Percentiles rank a stretch among this genome's conserved stretches.
phyloP scores from a whole-genome alignment of 805 yeast genomes.

The Hanseniaspora vineae region DNA sequence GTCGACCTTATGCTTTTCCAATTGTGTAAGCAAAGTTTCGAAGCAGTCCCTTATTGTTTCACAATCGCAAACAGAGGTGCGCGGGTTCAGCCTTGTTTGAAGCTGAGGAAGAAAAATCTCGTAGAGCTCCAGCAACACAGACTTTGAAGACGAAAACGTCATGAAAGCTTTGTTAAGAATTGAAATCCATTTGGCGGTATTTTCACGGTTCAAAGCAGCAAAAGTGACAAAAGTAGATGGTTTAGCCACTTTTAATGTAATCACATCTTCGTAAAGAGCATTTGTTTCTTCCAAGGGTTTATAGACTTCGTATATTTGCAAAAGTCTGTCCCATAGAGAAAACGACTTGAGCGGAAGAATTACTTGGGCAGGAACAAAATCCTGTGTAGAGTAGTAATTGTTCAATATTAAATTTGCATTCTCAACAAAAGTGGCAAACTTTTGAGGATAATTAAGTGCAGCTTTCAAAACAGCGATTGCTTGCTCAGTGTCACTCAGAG shows the following conservation, averaged over 20 bases:
- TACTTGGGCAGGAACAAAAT: constrained; percentile 36
- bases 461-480: constrained; percentile 29
- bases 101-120: constrained; percentile 47
- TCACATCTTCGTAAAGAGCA: constrained; percentile 38
- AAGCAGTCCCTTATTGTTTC: constrained; percentile 62
- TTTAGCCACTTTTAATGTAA: constrained; percentile 52
- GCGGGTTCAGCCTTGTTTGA: constrained; percentile 15
- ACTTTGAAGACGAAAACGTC: constrained; percentile 40
- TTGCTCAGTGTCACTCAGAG: constrained; percentile 32
- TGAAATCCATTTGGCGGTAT: constrained; percentile 32
- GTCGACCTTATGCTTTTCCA: constrained; percentile 30
- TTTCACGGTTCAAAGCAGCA: constrained; percentile 33
- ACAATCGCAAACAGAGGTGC: constrained; percentile 17
- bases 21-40: constrained; percentile 46
- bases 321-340: constrained; percentile 59
- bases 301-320: constrained; percentile 54
- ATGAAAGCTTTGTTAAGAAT: constrained; percentile 60
- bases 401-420: not conserved
- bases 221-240: constrained; percentile 50
- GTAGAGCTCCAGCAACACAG: constrained; percentile 56
- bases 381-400: not conserved
- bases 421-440: not conserved
- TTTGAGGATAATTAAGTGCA: constrained; percentile 30
- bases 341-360: constrained; percentile 42
- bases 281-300: constrained; percentile 25